Conservation (phyloP, 306 rosid species). For the Corylus heterophylla region DNA sequence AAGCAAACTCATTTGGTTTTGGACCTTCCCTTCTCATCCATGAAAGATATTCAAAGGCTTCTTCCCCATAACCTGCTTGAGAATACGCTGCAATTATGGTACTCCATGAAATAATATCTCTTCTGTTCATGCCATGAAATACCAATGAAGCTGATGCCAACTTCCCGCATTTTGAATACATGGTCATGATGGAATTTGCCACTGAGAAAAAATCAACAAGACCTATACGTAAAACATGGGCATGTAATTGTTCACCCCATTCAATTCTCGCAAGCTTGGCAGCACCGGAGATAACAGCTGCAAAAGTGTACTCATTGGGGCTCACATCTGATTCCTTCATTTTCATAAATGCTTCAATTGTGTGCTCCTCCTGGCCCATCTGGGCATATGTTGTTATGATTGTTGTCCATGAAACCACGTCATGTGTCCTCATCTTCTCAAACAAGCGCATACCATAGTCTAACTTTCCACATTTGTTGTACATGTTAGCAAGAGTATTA, state of each 20-base stretch:
- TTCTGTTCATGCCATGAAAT: constrained; percentile 53
- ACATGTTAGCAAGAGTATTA: constrained; percentile 69
- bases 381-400: constrained; percentile 52
- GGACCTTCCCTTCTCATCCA: constrained; percentile 75
- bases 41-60: constrained; percentile 66
- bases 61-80: constrained; percentile 70
- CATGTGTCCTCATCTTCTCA: constrained; percentile 50
- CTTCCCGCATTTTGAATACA: constrained; percentile 71
- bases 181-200: constrained; percentile 61
- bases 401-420: constrained; percentile 86
- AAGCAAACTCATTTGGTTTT: constrained; percentile 70
- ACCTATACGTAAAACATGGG: constrained; percentile 55
- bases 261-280: constrained; percentile 56
- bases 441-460: constrained; percentile 59
- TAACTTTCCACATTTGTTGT: constrained; percentile 72
- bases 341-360: constrained; percentile 55
- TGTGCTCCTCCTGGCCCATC: constrained; percentile 56
- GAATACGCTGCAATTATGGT: constrained; percentile 71
- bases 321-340: constrained; percentile 58
- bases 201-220: constrained; percentile 56
- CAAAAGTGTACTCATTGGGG: constrained; percentile 77
- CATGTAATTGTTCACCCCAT: constrained; percentile 71
- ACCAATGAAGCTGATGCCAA: constrained; percentile 53
- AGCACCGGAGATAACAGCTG: constrained; percentile 63
- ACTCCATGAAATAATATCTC: constrained; percentile 86